Conservation (phyloP, 2,329 filamentous ascomycete genomes). For the Ceratocystis colombiana region DNA sequence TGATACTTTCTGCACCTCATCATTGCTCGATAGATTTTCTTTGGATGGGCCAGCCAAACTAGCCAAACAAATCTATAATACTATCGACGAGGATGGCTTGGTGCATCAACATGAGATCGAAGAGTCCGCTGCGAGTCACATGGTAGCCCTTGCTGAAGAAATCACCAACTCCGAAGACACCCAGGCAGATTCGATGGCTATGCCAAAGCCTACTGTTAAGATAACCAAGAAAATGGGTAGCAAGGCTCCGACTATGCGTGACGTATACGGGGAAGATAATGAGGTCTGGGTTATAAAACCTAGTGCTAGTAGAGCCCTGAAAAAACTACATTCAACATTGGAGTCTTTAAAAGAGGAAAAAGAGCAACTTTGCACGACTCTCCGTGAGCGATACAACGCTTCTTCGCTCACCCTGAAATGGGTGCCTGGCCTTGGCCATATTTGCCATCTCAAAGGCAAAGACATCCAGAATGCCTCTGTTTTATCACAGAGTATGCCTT, state of each 20-base stretch:
- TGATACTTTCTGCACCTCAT: conserved; percentile 34
- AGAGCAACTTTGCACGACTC: conserved; percentile 44
- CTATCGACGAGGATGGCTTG: conserved; percentile 81
- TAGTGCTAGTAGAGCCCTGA: conserved; percentile 55
- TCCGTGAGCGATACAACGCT: conserved; percentile 53
- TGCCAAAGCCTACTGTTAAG: conserved; percentile 40
- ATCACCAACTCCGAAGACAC: conserved; percentile 58
- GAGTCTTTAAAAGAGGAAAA: conserved; percentile 52
- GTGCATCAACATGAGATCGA: conserved; percentile 67
- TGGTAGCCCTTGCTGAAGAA: conserved; percentile 63
- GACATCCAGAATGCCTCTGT: conserved; percentile 42
- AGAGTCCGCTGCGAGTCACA: conserved; percentile 58
- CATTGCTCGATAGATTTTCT: conserved; percentile 49
- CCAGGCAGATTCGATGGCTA: conserved; percentile 43
- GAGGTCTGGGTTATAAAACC: conserved; percentile 57
- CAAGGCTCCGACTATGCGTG: conserved; percentile 38
- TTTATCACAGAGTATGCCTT: neutral
- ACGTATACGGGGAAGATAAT: conserved; percentile 50
- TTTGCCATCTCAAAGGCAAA: conserved; percentile 81
- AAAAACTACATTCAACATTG: conserved; percentile 58
- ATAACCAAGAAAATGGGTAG: conserved; percentile 36
- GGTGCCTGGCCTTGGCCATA: conserved; percentile 78
- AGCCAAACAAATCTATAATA: conserved; percentile 58
- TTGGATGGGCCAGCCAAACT: conserved; percentile 58
- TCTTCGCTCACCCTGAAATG: conserved; percentile 68